Evolutionary conservation across 371 early-diverging fungal genomes (phyloP).

Genomic region (Neoconidiobolus thromboides): DNA sequence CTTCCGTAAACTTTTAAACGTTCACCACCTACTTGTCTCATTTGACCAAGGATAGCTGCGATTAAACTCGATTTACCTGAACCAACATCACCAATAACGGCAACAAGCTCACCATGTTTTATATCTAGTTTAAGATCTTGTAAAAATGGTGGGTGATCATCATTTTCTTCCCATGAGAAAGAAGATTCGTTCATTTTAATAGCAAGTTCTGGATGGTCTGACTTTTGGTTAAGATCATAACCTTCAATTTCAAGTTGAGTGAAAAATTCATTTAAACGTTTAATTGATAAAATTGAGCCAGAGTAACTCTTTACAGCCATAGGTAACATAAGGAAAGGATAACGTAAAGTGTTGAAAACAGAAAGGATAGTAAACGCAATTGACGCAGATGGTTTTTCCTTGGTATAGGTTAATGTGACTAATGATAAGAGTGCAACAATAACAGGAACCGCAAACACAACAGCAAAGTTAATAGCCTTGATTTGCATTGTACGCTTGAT

Average conservation of each 20-base stretch:
- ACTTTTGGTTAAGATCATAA: conserved; percentile 8
- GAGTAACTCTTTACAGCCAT: conserved; percentile 28
- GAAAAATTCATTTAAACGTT: conserved; percentile 33
- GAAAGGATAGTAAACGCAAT: conserved; percentile 36
- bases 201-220: neutral
- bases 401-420: conserved; percentile 11
- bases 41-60: conserved; percentile 23
- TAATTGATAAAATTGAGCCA: conserved; percentile 24
- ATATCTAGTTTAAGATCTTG: conserved; percentile 15
- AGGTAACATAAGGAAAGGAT: conserved; percentile 50
- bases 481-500: conserved; percentile 21
- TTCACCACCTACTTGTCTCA: conserved; percentile 21
- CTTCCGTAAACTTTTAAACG: conserved; percentile 17
- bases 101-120: conserved; percentile 27
- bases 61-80: conserved; percentile 22
- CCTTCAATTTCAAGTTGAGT: conserved; percentile 23
- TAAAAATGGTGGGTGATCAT: neutral
- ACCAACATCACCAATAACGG: conserved; percentile 49
- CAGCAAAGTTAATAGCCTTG: conserved; percentile 27
- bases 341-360: conserved; percentile 37
- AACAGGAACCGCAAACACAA: conserved; percentile 42
- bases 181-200: conserved; percentile 1
- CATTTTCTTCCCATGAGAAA: conserved; percentile 6
- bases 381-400: conserved; percentile 14
- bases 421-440: conserved; percentile 24